Evolutionary conservation across 257 asterid genomes (phyloP), one percentile per base, ranked within the genome.

Genomic region (Perilla frutescens): DNA sequence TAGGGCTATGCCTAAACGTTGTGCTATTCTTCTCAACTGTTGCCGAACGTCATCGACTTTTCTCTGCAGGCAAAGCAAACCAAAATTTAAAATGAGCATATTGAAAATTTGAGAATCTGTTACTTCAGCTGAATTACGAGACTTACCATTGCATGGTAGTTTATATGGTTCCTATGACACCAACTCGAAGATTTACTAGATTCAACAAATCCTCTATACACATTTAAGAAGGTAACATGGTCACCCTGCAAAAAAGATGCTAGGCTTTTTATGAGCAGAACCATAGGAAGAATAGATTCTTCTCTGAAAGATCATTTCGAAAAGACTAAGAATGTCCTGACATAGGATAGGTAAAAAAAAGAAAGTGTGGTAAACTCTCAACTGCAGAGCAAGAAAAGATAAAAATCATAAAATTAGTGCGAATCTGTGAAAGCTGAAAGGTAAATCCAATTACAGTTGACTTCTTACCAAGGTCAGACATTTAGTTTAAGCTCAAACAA

Each of bases 161-260:
- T 94, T 76, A 94, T 47, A 81, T 85, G 90, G 80, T 95, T 95
- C 89, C 87, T 91, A 79, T 90, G 96, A 79, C 99, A 95, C 99
- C 99, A 95, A 71, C 85, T 90, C 14, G 97, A 82, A 71, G 99
- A 92, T 92, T 82, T 91, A 48, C 89, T 84, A 32, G 97, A 92
- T 77, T 75, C 84, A n/a, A 83, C 68, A 87, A 87, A 95, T 73
- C 98, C 99, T 87, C 85, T 95, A 79, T 90, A 89, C 66, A 95
- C 91, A 43, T 95, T 95, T 76, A 95, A 83, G 87, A 90, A 95
- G 59, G 98, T 87, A 41, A 91, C 87, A 76, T 90, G 97, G 69
- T 95, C 99, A 70, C 99, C 99, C 99, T 95, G 90, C 82, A 86
- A 60, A 67, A 61, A 66, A 72, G 11, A 9, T 9, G 48, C 63